Conservation (phyloP, 768 basidiomycete genomes). For the Xanthoconium stramineum region DNA sequence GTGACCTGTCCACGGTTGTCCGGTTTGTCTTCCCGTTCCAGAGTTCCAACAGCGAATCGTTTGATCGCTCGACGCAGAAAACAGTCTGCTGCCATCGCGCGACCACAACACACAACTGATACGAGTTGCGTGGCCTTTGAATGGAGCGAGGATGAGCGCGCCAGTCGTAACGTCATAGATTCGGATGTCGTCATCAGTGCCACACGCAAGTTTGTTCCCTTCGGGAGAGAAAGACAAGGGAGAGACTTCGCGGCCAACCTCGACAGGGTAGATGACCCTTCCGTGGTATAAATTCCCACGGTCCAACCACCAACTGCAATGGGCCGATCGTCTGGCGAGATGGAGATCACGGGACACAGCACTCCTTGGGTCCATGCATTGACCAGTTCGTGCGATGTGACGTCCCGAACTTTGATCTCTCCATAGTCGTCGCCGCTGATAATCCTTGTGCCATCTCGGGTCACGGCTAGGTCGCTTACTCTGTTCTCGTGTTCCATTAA, state of each 20-base stretch:
- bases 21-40: not conserved
- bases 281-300: not conserved
- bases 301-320: not conserved
- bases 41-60: constrained; percentile 13
- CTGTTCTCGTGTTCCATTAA: no score
- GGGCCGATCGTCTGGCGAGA: not conserved
- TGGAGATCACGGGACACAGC: not conserved
- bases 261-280: not conserved
- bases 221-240: not conserved
- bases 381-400: not conserved
- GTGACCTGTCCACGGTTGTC: not conserved
- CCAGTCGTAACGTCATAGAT: not conserved
- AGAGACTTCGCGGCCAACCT: not conserved
- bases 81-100: constrained; percentile 2
- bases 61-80: not conserved
- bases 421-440: not conserved
- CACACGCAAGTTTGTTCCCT: not conserved
- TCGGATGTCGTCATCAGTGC: not conserved
- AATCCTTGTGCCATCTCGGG: not conserved
- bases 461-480: no score
- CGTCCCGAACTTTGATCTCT: not conserved
- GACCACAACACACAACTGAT: constrained; percentile 1
- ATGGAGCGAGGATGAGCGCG: not conserved
- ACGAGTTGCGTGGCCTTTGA: not conserved
- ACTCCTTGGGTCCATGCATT: not conserved